Percentiles rank a stretch among this genome's conserved stretches.
Evolutionary conservation across 23 red algal species (phyloP).

Genomic region (Chondrus crispus): DNA sequence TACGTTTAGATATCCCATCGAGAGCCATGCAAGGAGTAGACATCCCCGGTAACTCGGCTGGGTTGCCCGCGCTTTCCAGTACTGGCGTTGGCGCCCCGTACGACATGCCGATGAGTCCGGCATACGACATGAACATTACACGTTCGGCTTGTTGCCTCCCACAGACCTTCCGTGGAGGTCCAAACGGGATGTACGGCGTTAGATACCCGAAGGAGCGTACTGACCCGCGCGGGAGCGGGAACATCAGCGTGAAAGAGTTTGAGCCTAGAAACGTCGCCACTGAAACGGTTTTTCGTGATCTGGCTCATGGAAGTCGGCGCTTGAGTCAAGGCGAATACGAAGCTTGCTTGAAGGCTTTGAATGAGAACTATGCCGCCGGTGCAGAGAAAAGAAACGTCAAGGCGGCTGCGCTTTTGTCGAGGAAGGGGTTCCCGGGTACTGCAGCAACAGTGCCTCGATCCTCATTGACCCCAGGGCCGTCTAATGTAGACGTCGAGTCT

Average conservation of each 20-base stretch:
- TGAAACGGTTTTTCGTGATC: not conserved
- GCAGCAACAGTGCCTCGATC: too few species aligned
- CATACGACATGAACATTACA: not conserved
- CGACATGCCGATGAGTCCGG: not conserved
- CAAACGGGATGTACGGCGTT: not conserved
- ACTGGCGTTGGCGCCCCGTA: not conserved
- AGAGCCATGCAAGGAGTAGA: too few species aligned
- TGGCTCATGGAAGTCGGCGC: not conserved
- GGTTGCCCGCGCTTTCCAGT: not conserved
- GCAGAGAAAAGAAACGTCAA: not conserved
- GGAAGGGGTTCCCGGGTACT: not conserved
- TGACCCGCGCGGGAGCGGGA: not conserved
- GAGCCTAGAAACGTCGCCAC: too few species aligned
- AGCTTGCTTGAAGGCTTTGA: not conserved
- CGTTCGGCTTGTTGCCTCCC: not conserved
- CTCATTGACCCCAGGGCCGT: too few species aligned
- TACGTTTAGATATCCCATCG: too few species aligned
- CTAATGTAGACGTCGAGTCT: too few species aligned
- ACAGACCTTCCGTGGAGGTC: not conserved
- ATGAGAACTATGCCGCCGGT: not conserved
- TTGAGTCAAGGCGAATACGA: not conserved
- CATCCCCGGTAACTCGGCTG: too few species aligned
- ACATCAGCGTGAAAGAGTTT: not conserved
- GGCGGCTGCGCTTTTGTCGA: not conserved
- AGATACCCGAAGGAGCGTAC: not conserved